These are phyloP conservation scores for Gamarada debralockiae DNA, from an alignment of 495 filamentous ascomycete species.

Conservation along the genomic window DNA sequence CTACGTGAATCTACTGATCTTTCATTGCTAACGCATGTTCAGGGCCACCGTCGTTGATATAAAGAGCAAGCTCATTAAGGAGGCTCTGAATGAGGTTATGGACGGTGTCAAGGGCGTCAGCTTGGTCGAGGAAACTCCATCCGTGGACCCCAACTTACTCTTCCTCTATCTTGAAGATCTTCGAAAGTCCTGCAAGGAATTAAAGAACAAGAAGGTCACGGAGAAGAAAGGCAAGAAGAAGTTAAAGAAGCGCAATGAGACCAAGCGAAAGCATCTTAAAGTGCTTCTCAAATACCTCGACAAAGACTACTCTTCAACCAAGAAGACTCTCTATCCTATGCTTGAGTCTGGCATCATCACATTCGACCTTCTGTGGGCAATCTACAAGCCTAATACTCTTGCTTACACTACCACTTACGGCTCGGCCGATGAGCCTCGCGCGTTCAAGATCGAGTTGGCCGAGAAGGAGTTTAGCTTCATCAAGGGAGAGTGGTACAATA, in stretches of 20 bases:
- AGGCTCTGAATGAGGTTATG: slow-evolving; percentile 70
- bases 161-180: slow-evolving; percentile 86
- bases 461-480: slow-evolving; percentile 69
- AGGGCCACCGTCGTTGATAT: slow-evolving; percentile 63
- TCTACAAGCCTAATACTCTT: slow-evolving; percentile 88
- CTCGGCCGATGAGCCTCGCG: slow-evolving; percentile 73
- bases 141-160: slow-evolving; percentile 79
- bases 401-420: slow-evolving; percentile 81
- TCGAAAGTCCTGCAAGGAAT: slow-evolving; percentile 56
- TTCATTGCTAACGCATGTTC: slow-evolving; percentile 4
- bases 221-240: slow-evolving; percentile 56
- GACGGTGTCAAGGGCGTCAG: slow-evolving; percentile 79
- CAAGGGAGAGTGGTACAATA: slow-evolving; percentile 73
- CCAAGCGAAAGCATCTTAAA: slow-evolving; percentile 67
- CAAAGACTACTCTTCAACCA: slow-evolving; percentile 72
- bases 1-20: too few relatives aligned
- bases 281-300: slow-evolving; percentile 79
- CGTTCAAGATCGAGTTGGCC: slow-evolving; percentile 85
- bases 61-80: slow-evolving; percentile 75
- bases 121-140: slow-evolving; percentile 75
- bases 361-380: slow-evolving; percentile 85
- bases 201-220: slow-evolving; percentile 51
- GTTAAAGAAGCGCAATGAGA: slow-evolving; percentile 61
- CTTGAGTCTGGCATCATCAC: slow-evolving; percentile 83
- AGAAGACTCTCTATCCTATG: slow-evolving; percentile 80